Evolutionary conservation across 2,329 filamentous ascomycete species (phyloP), one percentile per base, ranked within the genome.

Genomic region (Coleophoma eucalyptorum): DNA sequence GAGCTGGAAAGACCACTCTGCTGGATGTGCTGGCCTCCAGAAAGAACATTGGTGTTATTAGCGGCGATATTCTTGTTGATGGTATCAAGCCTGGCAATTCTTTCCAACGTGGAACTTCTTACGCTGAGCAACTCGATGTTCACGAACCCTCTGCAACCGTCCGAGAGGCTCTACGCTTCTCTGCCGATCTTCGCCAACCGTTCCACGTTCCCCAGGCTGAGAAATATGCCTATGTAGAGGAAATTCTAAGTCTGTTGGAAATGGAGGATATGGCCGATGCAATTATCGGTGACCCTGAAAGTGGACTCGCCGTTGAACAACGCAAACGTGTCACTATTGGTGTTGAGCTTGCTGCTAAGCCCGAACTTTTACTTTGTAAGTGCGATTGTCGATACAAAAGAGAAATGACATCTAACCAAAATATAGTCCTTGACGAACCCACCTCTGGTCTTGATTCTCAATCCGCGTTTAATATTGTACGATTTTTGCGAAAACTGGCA

Each of bases 251-350:
- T n/a, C 68, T 86, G 0, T 69, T 87, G 12, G 82, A 86, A 54
- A 80, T 87, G 74, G 81, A 85, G 55, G 78, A 81, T 45, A 79
- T 85, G 53, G 82, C 81, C 8, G 82, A 86, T 63, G 82, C 83
- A 8, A 79, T 86, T 44, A 84, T 87, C 55, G 83, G 83, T 16
- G 73, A 75, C 20, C 78, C 79, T 0, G 79, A 80, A 50, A 74
- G 72, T 48, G 83, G 83, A 49, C 72, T 87, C 20, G 79, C 79
- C 13, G 81, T 86, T 2, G 84, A 88, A 62, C 84, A 87, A 61
- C 75, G 84, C 11, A 88, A 89, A 62, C 75, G 83, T 54, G 79
- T 87, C 2, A 87, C 80, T 0, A 83, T 83, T 49, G 80, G 78
- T 54, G 79, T 83, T 18, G 80, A 83, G 59, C 69, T 83, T 35